These are phyloP conservation scores for Yarrowia deformans DNA, from an alignment of 805 yeast genomes.

Conservation along the genomic window DNA sequence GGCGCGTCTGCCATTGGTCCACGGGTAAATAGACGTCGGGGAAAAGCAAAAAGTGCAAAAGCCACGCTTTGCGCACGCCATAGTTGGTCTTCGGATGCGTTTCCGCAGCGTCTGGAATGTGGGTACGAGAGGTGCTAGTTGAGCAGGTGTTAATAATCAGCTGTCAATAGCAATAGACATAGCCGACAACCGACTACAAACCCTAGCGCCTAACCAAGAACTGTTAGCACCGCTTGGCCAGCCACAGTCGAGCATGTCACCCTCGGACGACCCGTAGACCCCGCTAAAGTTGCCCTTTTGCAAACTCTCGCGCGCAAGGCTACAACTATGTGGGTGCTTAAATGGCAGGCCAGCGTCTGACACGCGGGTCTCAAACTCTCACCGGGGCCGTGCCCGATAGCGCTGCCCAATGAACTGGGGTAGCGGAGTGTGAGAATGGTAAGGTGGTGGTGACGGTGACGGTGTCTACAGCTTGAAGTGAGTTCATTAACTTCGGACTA, in stretches of 20 bases:
- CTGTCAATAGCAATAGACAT: too few species aligned
- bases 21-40: slow-evolving; percentile 4
- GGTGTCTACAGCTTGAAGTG: too few species aligned
- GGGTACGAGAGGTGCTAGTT: too few species aligned
- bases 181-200: too few species aligned
- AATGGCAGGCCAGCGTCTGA: background rate
- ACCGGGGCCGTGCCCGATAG: slow-evolving; percentile 29
- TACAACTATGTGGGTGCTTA: background rate
- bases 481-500: too few species aligned
- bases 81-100: background rate
- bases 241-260: too few species aligned
- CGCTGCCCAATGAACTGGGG: background rate
- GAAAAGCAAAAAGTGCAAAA: background rate
- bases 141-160: too few species aligned
- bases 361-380: slow-evolving; percentile 3
- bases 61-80: slow-evolving; percentile 29
- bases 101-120: slow-evolving; percentile 17
- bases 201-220: too few species aligned
- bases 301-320: slow-evolving; percentile 8
- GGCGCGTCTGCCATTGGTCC: slow-evolving; percentile 7
- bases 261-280: too few species aligned
- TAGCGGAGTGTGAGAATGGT: too few species aligned
- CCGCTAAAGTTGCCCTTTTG: background rate
- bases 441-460: too few species aligned
- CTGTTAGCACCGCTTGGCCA: too few species aligned